phyloP scores from a whole-genome alignment of 2,329 filamentous ascomycete genomes.

The Aspergillus bombycis region DNA sequence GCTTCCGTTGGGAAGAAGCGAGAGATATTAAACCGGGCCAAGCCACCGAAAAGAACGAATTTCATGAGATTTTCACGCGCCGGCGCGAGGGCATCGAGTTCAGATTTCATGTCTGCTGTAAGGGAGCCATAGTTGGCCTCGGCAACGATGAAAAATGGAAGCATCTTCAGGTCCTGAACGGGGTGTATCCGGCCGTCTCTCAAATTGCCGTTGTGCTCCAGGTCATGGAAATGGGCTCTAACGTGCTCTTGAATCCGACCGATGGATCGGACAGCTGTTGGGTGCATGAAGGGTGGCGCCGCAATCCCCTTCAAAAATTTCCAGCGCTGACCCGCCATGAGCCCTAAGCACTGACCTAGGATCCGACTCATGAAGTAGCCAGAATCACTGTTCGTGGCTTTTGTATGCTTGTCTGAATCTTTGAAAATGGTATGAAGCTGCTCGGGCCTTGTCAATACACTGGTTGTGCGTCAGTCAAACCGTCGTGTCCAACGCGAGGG shows the following conservation, averaged over 20 bases:
- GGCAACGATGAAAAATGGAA: slow-evolving; percentile 46
- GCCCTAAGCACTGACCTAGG: slow-evolving; percentile 49
- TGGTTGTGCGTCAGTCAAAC: slow-evolving; percentile 21
- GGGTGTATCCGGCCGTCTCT: slow-evolving; percentile 22
- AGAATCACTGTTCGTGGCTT: slow-evolving; percentile 47
- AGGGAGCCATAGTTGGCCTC: slow-evolving; percentile 44
- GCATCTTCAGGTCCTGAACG: slow-evolving; percentile 33
- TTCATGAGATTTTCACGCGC: slow-evolving; percentile 38
- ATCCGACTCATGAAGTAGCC: slow-evolving; percentile 47
- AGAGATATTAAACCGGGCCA: slow-evolving; percentile 31
- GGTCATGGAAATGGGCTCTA: slow-evolving; percentile 1
- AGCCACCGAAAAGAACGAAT: slow-evolving; percentile 39
- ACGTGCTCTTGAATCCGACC: slow-evolving; percentile 12
- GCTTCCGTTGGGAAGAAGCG: slow-evolving; percentile 19
- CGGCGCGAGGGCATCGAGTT: slow-evolving; percentile 27
- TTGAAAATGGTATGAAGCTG: slow-evolving; percentile 44
- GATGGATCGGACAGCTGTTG: not conserved
- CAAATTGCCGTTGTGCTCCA: not conserved
- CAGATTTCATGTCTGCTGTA: slow-evolving; percentile 20
- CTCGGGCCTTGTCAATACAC: slow-evolving; percentile 39
- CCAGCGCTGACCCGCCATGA: slow-evolving; percentile 29
- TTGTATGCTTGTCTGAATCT: slow-evolving; percentile 50
- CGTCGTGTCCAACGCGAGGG: no score
- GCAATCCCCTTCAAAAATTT: not conserved
- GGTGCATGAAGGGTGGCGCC: slow-evolving; percentile 1